Evolutionary conservation across 352 stramenopile genomes (phyloP).

Genomic region (Pythium guiyangense): DNA sequence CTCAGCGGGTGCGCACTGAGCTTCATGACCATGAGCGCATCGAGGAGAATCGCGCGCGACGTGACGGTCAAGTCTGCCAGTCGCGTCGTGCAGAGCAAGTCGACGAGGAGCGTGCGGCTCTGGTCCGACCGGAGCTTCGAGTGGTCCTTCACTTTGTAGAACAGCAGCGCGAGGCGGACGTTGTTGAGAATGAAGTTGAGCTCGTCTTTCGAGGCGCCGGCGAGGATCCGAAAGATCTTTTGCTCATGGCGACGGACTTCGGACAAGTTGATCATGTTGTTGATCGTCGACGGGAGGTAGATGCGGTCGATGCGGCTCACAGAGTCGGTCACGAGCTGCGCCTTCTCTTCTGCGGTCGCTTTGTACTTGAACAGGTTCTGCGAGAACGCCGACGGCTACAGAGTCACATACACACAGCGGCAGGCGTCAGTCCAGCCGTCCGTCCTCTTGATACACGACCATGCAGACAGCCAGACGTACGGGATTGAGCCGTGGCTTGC

Average conservation of each 20-base stretch:
- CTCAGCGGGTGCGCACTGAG: conserved; percentile 91
- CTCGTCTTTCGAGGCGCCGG: conserved; percentile 92
- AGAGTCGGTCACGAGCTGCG: conserved; percentile 65
- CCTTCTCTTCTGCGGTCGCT: conserved; percentile 76
- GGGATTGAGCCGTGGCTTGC: conserved; percentile 45
- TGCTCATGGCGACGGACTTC: conserved; percentile 86
- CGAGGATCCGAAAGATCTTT: conserved; percentile 95
- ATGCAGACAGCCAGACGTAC: conserved; percentile 11
- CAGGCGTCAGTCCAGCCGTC: neutral
- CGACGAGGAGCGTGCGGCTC: conserved; percentile 92
- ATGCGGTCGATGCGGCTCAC: conserved; percentile 74
- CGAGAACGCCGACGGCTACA: conserved; percentile 40
- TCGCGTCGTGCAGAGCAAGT: conserved; percentile 92
- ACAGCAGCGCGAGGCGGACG: conserved; percentile 93
- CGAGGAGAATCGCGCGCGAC: conserved; percentile 89
- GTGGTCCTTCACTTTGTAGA: conserved; percentile 98
- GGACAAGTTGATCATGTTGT: conserved; percentile 84
- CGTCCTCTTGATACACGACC: neutral
- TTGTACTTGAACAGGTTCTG: conserved; percentile 84
- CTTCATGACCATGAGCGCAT: conserved; percentile 97
- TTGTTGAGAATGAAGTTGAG: conserved; percentile 97
- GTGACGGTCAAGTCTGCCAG: conserved; percentile 91
- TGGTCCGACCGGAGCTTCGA: conserved; percentile 65
- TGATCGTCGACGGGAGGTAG: conserved; percentile 84
- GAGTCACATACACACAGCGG: neutral